A percentile compares a stretch with the other conserved stretches of the same genome.
phyloP scores from a whole-genome alignment of 2,329 filamentous ascomycete genomes.

The Colletotrichum viniferum region DNA sequence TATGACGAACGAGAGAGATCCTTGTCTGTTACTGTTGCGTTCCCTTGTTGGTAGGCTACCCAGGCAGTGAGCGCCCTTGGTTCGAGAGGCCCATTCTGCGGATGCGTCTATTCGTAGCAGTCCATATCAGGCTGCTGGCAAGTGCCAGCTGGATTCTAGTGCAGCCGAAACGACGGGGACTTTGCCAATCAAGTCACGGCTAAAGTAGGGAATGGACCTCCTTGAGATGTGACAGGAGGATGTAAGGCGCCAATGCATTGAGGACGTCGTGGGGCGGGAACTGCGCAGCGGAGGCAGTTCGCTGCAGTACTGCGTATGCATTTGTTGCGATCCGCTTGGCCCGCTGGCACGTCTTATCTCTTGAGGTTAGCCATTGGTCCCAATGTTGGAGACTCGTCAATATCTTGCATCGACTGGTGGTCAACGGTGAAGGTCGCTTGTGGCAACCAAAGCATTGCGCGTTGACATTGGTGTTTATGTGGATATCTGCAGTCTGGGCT shows the following conservation, averaged over 20 bases:
- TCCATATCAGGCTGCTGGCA: background rate
- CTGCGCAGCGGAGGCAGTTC: background rate
- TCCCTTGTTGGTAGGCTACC: background rate
- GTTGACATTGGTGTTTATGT: background rate
- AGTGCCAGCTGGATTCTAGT: background rate
- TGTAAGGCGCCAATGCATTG: constrained; percentile 19
- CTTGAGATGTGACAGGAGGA: background rate
- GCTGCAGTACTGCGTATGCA: background rate
- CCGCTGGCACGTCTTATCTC: background rate
- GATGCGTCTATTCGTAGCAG: background rate
- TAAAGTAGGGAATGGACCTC: background rate
- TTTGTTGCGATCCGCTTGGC: background rate
- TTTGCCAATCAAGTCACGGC: constrained; percentile 1
- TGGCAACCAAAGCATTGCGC: background rate
- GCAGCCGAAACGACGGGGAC: background rate
- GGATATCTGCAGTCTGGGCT: background rate
- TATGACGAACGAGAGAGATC: background rate
- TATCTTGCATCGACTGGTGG: background rate
- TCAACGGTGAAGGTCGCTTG: background rate
- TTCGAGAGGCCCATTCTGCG: background rate
- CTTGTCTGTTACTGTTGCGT: background rate
- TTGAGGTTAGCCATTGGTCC: background rate
- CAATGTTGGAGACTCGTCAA: background rate
- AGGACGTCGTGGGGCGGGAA: background rate
- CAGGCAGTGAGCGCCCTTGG: background rate